Evolutionary conservation across 257 asterid species (phyloP), one percentile per base, ranked within the genome.

Genomic region (Petunia axillaris): DNA sequence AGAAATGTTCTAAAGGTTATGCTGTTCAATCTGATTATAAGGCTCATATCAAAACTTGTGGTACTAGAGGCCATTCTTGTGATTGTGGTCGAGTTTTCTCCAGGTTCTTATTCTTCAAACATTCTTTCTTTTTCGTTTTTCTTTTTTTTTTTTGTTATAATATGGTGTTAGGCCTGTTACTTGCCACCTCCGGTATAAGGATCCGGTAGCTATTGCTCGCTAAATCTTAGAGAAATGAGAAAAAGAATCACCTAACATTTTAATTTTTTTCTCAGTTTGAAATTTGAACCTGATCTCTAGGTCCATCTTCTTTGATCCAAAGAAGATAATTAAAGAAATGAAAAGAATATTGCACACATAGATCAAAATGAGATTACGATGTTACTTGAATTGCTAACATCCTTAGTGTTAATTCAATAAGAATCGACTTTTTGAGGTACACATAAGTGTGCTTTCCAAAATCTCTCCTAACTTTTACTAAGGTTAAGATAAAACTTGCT

Each of bases 41-140:
- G 62, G 89, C 91, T 82, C 91, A 85, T 73, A 52, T 84, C 85
- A 87, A 87, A 80, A 87, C 87, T 13, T 87, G 91, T 82, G 91
- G 91, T 0, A 88, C 89, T 7, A 76, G 89, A 81, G 91, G 89
- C 50, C 89, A 84, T 65, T 85, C 88, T 78, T 86, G 91, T 60
- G 89, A 88, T 64, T 88, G 89, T 37, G 89, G 87, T 8, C 86
- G 88, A 57, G 89, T 88, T 38, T 88, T 88, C 76, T 88, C 91
- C 53, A 88, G 91, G 91, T 82, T 64, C n/a, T 36, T 77, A 41
- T 10, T 35, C 48, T 52, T 64, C 36, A 25, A 25, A 25, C 25
- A 25, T 25, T 53, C 11, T 1, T 75, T 14, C 40, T 39, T n/a
- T 57, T 37, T 35, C 38, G 1, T 80, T 16, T 10, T 46, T 64